Evolutionary conservation across 495 filamentous ascomycete genomes (phyloP), one percentile per base, ranked within the genome.

Genomic region (Penicillium waksmanii): DNA sequence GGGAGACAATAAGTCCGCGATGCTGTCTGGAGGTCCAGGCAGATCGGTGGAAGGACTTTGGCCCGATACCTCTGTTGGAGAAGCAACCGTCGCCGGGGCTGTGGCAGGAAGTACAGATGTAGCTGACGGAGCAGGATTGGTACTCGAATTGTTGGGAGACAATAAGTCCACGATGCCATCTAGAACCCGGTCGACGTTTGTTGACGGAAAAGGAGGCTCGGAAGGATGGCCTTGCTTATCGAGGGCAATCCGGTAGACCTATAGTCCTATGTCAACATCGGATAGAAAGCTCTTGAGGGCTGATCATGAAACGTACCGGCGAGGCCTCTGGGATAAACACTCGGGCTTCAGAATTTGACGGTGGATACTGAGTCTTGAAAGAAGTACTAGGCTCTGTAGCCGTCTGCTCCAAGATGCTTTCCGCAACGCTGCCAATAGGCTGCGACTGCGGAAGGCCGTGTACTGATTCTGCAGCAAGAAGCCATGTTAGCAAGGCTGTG

Each of bases 191-290:
- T 27, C 47, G 12, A 72, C 18, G 25, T 64, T 62, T 25, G 69
- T 44, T 2, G 64, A 69, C 13, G 66, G 75, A 43, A 75, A 80
- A 18, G 78, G 77, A 54, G 57, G 68, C 27, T 73, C 43, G 18
- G 71, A 68, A 36, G 72, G 63, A 66, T 71, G 74, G 17, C 80
- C 81, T n/a, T 76, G 69, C 12, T 67, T 66, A 34, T 82, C 73
- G 17, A 84, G 67, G 11, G 59, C 60, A 10, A 73, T 73, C 9
- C 73, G 76, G 55, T 76, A 77, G 33, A 67, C 68, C 74, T 80
- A 49, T 35, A 17, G 18, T 25, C 27, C 3, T 5, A 36, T 9
- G 54, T 66, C 49, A 66, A 56, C 21, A 57, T 31, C 23, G 8
- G 46, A n/a, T 46, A 9, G 17, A 23, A 27, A 18, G 19, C 10